These are phyloP conservation scores for Chaetoceros tenuissimus DNA, from an alignment of 108 stramenopile genomes.

Conservation along the genomic window DNA sequence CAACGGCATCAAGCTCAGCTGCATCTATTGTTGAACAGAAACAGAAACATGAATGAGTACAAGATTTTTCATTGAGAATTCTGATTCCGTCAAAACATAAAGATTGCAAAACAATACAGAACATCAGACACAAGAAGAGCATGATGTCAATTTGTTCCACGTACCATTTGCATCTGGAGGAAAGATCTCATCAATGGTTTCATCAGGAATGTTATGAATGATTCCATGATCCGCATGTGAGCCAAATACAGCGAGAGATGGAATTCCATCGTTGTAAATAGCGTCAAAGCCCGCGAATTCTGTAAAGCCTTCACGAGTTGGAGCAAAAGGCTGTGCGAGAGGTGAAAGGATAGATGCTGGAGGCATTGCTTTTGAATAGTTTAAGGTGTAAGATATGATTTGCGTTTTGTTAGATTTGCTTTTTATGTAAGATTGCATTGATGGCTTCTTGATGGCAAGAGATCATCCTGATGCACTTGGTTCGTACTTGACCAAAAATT, in stretches of 20 bases:
- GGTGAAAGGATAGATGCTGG: conserved; percentile 6
- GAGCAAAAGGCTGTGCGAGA: conserved; percentile 7
- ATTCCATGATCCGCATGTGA: conserved; percentile 8
- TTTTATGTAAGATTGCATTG: too few species aligned
- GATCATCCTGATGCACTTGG: too few species aligned
- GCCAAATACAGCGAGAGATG: background rate
- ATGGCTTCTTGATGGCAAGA: too few species aligned
- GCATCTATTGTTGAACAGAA: conserved; percentile 41
- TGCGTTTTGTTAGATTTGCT: too few species aligned
- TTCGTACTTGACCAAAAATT: too few species aligned
- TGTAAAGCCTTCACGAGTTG: background rate
- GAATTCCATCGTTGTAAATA: conserved; percentile 27
- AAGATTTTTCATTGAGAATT: too few species aligned
- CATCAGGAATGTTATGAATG: conserved; percentile 32
- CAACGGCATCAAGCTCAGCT: conserved; percentile 44
- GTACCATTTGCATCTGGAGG: background rate
- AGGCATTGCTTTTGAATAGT: background rate
- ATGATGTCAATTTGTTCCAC: too few species aligned
- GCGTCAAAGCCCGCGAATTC: conserved; percentile 1
- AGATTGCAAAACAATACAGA: background rate
- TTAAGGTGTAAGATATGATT: too few species aligned
- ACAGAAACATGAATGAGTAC: too few species aligned
- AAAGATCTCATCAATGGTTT: conserved; percentile 28
- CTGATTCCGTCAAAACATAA: too few species aligned
- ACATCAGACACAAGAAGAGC: background rate